Base-by-base conservation (phyloP, 495 filamentous ascomycete genomes). In the Talaromyces trachyspermus region DNA sequence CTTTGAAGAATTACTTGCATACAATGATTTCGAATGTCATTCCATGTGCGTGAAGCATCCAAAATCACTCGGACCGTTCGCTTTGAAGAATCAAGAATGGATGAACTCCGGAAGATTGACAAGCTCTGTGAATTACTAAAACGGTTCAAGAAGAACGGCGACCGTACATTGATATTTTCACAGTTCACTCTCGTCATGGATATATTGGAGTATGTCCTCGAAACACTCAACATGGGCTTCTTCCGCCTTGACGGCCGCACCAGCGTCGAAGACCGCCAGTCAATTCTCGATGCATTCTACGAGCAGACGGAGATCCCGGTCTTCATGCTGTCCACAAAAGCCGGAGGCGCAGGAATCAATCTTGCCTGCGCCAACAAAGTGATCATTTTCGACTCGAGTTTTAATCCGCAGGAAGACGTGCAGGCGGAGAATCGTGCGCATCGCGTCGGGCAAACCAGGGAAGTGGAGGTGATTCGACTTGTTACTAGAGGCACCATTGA, bases 391-490 rank as follows among this genome's bases (percentile, higher is more conserved):
- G 92, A 98, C 63, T 86, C 85, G 43, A 84, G 78, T 23, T 96
- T 97, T 65, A 98, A 98, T 55, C 92, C 92, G 0, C 92, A 98
- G 61, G 89, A 96, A 48, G 92, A 98, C 58, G 76, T 92, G 1
- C 92, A 98, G 62, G 92, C 92, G 0, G 90, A 95, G 66, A 96
- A 98, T 59, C 85, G 92, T 15, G 92, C 92, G 1, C 92, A 98
- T 67, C 81, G 92, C 3, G 86, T 98, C 9, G 94, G 92, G 1
- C 92, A 98, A 62, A 89, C 75, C 7, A 68, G 86, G 20, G 85
- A 89, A 14, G 92, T 98, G 2, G 92, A 97, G 56, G 82, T 98
- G 41, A 69, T 84, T 43, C 75, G 87, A 36, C 73, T 98, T 5
- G 83, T 98, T 46, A 89, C 85, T 2, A 76, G 75, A 42, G 82